Evolutionary conservation across 192 early-diverging fungal genomes (phyloP).

Genomic region (Backusella sp.): DNA sequence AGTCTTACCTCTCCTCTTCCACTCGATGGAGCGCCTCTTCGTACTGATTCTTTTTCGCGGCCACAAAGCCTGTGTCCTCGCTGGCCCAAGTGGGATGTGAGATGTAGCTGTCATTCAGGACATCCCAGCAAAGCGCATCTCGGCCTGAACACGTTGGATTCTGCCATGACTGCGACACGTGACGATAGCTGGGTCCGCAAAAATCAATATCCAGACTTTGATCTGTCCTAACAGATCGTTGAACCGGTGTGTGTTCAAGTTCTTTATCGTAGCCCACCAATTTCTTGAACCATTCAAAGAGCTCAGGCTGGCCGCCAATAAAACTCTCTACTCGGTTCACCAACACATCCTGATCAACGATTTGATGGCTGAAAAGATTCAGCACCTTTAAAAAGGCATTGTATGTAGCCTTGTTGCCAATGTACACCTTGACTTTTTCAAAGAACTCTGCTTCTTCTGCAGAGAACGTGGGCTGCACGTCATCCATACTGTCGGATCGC

Average conservation of each 20-base stretch:
- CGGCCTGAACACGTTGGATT: conserved; percentile 77
- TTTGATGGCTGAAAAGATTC: conserved; percentile 91
- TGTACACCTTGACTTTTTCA: conserved; percentile 83
- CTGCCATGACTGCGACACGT: conserved; percentile 27
- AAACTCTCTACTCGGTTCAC: conserved; percentile 88
- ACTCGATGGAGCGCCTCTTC: conserved; percentile 91
- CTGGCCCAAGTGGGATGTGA: conserved; percentile 90
- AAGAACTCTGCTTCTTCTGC: conserved; percentile 93
- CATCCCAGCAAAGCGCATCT: conserved; percentile 87
- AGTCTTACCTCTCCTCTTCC: conserved; percentile 81
- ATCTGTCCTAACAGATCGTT: neutral
- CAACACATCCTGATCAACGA: conserved; percentile 83
- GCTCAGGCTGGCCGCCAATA: conserved; percentile 73
- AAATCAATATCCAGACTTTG: neutral
- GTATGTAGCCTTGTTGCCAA: conserved; percentile 85
- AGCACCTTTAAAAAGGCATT: conserved; percentile 96
- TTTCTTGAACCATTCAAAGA: conserved; percentile 93
- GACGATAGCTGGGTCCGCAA: conserved; percentile 68
- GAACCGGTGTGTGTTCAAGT: neutral
- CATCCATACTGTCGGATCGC: neutral
- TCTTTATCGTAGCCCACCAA: conserved; percentile 79
- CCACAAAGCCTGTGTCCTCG: conserved; percentile 85
- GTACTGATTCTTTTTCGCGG: conserved; percentile 86
- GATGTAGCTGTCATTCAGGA: conserved; percentile 95
- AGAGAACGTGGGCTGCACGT: conserved; percentile 32